Percentiles rank a stretch among this genome's conserved stretches.
phyloP scores from a whole-genome alignment of 2,329 filamentous ascomycete genomes.

The Chaetomiaceae sp. region DNA sequence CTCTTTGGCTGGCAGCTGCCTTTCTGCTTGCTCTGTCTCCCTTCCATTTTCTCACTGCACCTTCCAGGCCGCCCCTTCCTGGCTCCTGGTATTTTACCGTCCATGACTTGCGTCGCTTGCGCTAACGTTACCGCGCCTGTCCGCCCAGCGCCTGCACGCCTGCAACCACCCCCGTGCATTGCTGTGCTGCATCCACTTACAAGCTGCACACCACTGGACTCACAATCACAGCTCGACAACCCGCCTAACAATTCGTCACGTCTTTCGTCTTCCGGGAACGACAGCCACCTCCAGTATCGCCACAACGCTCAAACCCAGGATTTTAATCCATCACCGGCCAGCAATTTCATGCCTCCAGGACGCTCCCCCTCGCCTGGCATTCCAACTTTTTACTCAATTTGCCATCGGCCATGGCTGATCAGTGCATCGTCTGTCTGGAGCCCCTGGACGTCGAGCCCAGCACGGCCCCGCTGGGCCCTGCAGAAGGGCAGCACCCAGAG shows the following conservation, averaged over 20 bases:
- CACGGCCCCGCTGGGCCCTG: conserved; percentile 12
- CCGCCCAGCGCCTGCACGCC: no score
- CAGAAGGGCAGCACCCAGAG: conserved; percentile 12
- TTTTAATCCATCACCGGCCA: not conserved
- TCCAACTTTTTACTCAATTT: conserved; percentile 30
- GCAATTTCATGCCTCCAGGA: conserved; percentile 19
- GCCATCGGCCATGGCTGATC: conserved; percentile 48
- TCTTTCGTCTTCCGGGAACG: not conserved
- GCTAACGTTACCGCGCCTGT: no score
- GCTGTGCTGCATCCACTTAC: no score
- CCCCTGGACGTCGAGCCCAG: conserved; percentile 38
- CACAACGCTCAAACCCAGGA: not conserved
- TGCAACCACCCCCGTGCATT: no score
- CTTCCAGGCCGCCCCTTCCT: no score
- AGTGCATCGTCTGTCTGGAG: conserved; percentile 66
- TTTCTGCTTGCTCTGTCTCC: conserved; percentile 18
- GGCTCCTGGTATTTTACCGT: no score
- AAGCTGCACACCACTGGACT: no score
- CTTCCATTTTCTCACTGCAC: conserved; percentile 6
- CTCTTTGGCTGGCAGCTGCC: conserved; percentile 14
- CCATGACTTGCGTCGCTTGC: not conserved
- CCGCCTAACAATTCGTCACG: not conserved
- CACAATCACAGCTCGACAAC: not conserved
- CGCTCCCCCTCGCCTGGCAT: conserved; percentile 31
- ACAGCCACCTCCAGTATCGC: conserved; percentile 5